Evolutionary conservation across 2,329 filamentous ascomycete genomes (phyloP).

Genomic region (Beauveria asiatica): DNA sequence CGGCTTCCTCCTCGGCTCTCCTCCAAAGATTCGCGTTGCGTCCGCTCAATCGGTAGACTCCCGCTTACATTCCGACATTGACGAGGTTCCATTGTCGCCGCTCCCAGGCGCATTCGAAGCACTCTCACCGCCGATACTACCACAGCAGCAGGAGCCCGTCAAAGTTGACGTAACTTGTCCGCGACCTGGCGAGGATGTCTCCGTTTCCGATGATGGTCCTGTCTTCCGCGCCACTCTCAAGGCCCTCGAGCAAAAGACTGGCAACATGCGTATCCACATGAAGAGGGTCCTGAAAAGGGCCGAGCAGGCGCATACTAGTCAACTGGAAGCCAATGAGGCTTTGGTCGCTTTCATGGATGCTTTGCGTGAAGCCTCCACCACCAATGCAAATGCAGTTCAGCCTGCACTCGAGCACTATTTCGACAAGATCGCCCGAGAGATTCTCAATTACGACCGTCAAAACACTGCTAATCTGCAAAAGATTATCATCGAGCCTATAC

Average conservation of each 20-base stretch:
- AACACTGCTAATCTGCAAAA: conserved; percentile 81
- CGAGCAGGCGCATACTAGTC: conserved; percentile 76
- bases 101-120: conserved; percentile 30
- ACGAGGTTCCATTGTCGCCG: conserved; percentile 48
- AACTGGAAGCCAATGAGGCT: conserved; percentile 77
- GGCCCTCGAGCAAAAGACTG: conserved; percentile 89
- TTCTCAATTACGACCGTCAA: conserved; percentile 74
- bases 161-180: conserved; percentile 85
- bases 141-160: conserved; percentile 41
- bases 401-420: conserved; percentile 97
- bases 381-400: conserved; percentile 93
- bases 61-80: conserved; percentile 64
- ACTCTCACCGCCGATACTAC: conserved; percentile 19
- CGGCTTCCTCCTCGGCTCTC: conserved; percentile 62
- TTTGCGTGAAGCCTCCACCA: conserved; percentile 76
- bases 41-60: conserved; percentile 83
- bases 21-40: conserved; percentile 71
- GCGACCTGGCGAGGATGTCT: conserved; percentile 76
- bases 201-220: conserved; percentile 82
- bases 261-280: conserved; percentile 87
- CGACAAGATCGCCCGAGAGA: conserved; percentile 89
- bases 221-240: conserved; percentile 96
- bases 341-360: conserved; percentile 77
- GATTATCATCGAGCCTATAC: conserved; percentile 89
- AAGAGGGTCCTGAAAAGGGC: conserved; percentile 93